Conservation (phyloP, 1,139 yeast genomes). For the Kluyveromyces marxianus region DNA sequence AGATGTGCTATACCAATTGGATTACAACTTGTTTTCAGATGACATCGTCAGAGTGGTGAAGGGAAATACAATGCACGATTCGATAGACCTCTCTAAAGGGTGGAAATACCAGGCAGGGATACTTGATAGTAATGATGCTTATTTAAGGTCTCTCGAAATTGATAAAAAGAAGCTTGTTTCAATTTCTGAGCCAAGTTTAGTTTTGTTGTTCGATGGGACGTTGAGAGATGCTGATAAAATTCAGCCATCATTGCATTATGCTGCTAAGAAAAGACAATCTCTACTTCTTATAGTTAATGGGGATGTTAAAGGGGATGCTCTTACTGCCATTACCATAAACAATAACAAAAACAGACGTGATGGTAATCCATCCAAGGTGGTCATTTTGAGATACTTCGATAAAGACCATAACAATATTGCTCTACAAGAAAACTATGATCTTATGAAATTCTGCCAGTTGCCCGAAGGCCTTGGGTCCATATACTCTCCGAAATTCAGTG, state of each 20-base stretch:
- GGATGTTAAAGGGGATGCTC: slow-evolving; percentile 26
- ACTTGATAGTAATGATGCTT: slow-evolving; percentile 22
- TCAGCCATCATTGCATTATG: slow-evolving; percentile 24
- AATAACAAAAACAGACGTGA: slow-evolving; percentile 27
- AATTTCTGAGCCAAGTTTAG: slow-evolving; percentile 18
- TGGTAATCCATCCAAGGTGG: slow-evolving; percentile 13
- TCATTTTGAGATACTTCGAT: slow-evolving; percentile 20
- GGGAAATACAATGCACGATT: slow-evolving; percentile 22
- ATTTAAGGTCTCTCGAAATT: slow-evolving; percentile 22
- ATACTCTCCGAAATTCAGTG: slow-evolving; percentile 24
- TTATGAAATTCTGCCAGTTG: slow-evolving; percentile 21
- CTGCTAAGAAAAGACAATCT: slow-evolving; percentile 19
- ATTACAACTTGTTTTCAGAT: slow-evolving; percentile 23
- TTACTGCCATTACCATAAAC: slow-evolving; percentile 25
- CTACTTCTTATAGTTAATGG: slow-evolving; percentile 23
- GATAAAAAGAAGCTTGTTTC: slow-evolving; percentile 23
- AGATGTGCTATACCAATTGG: slow-evolving; percentile 16
- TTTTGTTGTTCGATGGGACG: slow-evolving; percentile 25
- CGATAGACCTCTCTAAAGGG: slow-evolving; percentile 25
- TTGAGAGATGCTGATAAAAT: slow-evolving; percentile 23
- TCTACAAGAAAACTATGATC: slow-evolving; percentile 21
- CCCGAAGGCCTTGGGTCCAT: slow-evolving; percentile 25
- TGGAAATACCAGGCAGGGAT: slow-evolving; percentile 26
- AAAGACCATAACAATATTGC: slow-evolving; percentile 15
- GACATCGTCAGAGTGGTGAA: slow-evolving; percentile 26